These are phyloP conservation scores for Wickerhamomyces sp. DNA, from an alignment of 1,139 yeast species.

Conservation along the genomic window DNA sequence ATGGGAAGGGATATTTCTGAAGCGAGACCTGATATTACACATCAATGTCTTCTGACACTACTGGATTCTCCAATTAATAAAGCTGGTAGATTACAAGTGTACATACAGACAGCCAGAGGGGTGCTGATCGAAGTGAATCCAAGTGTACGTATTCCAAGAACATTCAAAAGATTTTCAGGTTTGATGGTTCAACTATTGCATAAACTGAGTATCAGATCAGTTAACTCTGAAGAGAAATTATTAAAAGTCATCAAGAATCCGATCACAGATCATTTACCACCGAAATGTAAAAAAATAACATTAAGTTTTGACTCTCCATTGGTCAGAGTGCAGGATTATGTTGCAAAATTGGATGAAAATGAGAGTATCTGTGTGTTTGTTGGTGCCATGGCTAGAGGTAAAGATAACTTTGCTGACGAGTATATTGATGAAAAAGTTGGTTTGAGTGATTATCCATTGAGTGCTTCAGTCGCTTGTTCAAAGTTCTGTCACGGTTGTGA, in stretches of 20 bases:
- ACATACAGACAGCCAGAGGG: slow-evolving; percentile 92
- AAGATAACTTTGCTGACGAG: slow-evolving; percentile 95
- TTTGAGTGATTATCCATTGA: slow-evolving; percentile 87
- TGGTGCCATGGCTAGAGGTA: slow-evolving; percentile 99
- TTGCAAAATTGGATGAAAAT: slow-evolving; percentile 70
- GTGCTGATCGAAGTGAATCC: slow-evolving; percentile 95
- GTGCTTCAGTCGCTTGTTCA: slow-evolving; percentile 97
- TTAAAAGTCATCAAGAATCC: slow-evolving; percentile 95
- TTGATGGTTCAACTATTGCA: slow-evolving; percentile 95
- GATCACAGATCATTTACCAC: slow-evolving; percentile 92
- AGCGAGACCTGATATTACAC: slow-evolving; percentile 97
- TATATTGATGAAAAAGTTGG: slow-evolving; percentile 95
- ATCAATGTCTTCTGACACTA: slow-evolving; percentile 86
- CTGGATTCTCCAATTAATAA: slow-evolving; percentile 95
- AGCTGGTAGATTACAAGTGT: slow-evolving; percentile 94
- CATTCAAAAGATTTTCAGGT: slow-evolving; percentile 95
- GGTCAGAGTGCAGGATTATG: slow-evolving; percentile 84
- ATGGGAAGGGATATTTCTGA: slow-evolving; percentile 98
- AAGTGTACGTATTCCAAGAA: slow-evolving; percentile 93
- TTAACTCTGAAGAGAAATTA: slow-evolving; percentile 89
- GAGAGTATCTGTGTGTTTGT: slow-evolving; percentile 97
- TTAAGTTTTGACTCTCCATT: slow-evolving; percentile 92
- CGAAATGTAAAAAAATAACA: slow-evolving; percentile 90
- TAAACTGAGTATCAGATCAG: slow-evolving; percentile 87
- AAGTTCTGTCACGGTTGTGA: slow-evolving; percentile 98